Conservation (phyloP, 345 rosid genomes). For the Aurinia saxatilis region DNA sequence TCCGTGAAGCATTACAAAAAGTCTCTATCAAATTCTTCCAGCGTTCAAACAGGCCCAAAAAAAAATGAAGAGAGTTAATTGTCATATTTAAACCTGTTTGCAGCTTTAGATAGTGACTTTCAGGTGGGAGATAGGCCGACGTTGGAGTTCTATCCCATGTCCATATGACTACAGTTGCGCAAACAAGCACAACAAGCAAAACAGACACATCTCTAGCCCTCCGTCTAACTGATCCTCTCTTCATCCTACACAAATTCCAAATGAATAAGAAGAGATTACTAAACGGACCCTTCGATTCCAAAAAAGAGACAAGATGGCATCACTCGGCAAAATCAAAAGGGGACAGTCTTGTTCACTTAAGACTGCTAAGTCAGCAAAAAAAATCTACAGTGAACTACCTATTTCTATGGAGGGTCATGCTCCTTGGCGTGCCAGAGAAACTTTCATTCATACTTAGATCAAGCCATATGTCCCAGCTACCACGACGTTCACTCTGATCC, state of each 20-base stretch:
- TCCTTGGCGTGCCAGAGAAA: constrained; percentile 23
- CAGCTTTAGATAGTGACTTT: constrained; percentile 33
- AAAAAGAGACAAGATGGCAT: constrained; percentile 1
- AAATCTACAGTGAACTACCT: constrained; percentile 21
- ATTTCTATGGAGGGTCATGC: constrained; percentile 27
- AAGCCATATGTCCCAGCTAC: constrained; percentile 22
- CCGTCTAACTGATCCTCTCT: constrained; percentile 37
- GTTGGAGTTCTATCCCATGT: constrained; percentile 53
- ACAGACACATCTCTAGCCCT: constrained; percentile 45
- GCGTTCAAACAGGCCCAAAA: background rate
- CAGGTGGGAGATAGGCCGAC: constrained; percentile 42
- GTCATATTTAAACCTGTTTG: constrained; percentile 36
- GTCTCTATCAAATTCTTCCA: background rate
- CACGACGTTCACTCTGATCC: constrained; percentile 16
- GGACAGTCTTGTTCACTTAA: too few species aligned
- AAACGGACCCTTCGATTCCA: background rate
- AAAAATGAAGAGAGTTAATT: constrained; percentile 5
- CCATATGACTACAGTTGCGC: constrained; percentile 48
- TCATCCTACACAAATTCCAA: constrained; percentile 43
- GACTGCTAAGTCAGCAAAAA: constrained; percentile 1
- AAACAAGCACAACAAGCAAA: constrained; percentile 46
- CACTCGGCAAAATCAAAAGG: too few species aligned
- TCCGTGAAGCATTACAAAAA: background rate
- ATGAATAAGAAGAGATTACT: background rate
- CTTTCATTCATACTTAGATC: constrained; percentile 19